Conservation (phyloP, 305 asterid genomes). For the Solanum chacoense region DNA sequence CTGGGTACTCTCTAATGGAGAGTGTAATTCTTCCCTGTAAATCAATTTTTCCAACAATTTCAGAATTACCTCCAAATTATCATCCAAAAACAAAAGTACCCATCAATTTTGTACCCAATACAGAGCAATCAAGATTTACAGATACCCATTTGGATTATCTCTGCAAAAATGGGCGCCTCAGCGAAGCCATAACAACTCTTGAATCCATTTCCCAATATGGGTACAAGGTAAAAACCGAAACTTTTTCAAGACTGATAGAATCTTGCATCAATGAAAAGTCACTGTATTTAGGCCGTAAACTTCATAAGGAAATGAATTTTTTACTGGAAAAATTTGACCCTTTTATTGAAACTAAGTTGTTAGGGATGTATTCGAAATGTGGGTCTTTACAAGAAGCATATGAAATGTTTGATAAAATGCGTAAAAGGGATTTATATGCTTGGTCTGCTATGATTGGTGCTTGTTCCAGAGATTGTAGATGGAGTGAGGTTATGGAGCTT, state of each 20-base stretch:
- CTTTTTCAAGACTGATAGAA: constrained; percentile 46
- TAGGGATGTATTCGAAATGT: constrained; percentile 60
- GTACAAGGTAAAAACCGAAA: constrained; percentile 35
- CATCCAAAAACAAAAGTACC: neutral
- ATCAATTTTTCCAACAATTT: constrained; percentile 21
- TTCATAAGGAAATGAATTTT: constrained; percentile 27
- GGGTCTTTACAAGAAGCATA: constrained; percentile 52
- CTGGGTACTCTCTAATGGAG: constrained; percentile 34
- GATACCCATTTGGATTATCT: constrained; percentile 51
- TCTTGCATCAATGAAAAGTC: constrained; percentile 42
- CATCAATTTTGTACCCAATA: constrained; percentile 7
- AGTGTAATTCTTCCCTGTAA: constrained; percentile 42
- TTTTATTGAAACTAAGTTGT: constrained; percentile 42
- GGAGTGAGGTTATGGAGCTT: constrained; percentile 50
- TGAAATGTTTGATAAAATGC: constrained; percentile 46
- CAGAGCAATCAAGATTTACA: neutral
- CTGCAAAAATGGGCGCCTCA: constrained; percentile 43
- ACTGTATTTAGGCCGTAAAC: constrained; percentile 35
- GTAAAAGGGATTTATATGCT: constrained; percentile 40
- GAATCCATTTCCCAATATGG: constrained; percentile 23
- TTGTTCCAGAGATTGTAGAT: constrained; percentile 55
- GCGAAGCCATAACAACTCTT: constrained; percentile 42
- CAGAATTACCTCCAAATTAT: constrained; percentile 10
- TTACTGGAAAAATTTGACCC: constrained; percentile 33
- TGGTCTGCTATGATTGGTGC: constrained; percentile 86